Conservation (phyloP, 2,329 filamentous ascomycete species). For the Amylocarpus encephaloides region DNA sequence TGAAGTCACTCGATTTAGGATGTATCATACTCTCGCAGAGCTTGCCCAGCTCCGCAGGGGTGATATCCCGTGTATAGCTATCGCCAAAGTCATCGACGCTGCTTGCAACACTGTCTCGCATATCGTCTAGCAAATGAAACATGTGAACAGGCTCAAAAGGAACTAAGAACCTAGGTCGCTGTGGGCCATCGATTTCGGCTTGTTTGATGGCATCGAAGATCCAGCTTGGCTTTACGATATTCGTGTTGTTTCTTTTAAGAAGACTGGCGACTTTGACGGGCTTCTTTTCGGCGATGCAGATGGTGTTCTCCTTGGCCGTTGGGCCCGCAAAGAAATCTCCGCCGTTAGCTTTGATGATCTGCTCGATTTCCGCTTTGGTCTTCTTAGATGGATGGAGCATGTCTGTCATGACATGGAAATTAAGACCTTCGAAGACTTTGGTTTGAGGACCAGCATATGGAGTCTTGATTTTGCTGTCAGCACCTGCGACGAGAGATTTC, state of each 20-base stretch:
- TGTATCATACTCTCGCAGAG: slow-evolving; percentile 42
- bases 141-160: slow-evolving; percentile 59
- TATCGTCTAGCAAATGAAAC: slow-evolving; percentile 57
- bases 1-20: slow-evolving; percentile 41
- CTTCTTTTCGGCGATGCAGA: slow-evolving; percentile 74
- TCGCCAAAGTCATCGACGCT: slow-evolving; percentile 76
- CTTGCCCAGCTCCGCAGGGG: slow-evolving; percentile 53
- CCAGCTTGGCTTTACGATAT: slow-evolving; percentile 77
- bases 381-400: slow-evolving; percentile 63
- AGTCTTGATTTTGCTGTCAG: slow-evolving; percentile 44
- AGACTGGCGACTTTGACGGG: slow-evolving; percentile 78
- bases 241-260: slow-evolving; percentile 62
- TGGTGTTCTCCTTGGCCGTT: slow-evolving; percentile 51
- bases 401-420: slow-evolving; percentile 80
- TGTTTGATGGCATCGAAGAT: slow-evolving; percentile 60
- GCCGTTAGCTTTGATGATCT: slow-evolving; percentile 75
- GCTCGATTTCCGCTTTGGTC: slow-evolving; percentile 72
- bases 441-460: slow-evolving; percentile 53
- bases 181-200: slow-evolving; percentile 42
- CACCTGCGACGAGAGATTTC: slow-evolving; percentile 64
- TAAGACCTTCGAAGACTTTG: slow-evolving; percentile 66
- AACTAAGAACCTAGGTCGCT: slow-evolving; percentile 53
- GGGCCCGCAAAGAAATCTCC: slow-evolving; percentile 73
- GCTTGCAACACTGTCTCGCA: slow-evolving; percentile 46
- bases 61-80: slow-evolving; percentile 69